These are phyloP conservation scores for Neurospora intermedia DNA, from an alignment of 495 filamentous ascomycete species.

Conservation along the genomic window DNA sequence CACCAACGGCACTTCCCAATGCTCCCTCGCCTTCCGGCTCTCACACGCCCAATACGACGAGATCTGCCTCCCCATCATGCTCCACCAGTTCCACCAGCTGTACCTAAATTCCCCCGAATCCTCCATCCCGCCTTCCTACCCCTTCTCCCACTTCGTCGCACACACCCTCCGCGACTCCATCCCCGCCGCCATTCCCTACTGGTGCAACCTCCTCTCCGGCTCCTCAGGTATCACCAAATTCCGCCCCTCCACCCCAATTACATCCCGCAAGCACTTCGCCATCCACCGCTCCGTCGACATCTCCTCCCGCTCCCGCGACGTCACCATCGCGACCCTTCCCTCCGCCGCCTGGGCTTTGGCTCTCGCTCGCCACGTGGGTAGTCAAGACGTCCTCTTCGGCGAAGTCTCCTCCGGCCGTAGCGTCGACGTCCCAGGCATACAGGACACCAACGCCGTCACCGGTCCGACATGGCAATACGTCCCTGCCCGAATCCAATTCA, in stretches of 20 bases:
- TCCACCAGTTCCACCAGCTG: slow-evolving; percentile 32
- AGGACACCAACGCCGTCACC: slow-evolving; percentile 34
- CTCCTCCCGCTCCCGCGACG: slow-evolving; percentile 30
- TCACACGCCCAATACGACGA: slow-evolving; percentile 72
- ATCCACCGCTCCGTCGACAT: slow-evolving; percentile 34
- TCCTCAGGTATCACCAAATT: slow-evolving; percentile 39
- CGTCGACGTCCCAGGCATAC: slow-evolving; percentile 34
- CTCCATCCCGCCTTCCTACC: slow-evolving; percentile 29
- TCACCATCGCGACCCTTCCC: slow-evolving; percentile 47
- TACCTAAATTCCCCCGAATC: slow-evolving; percentile 16
- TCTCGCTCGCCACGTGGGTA: slow-evolving; percentile 39
- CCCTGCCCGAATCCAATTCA: slow-evolving; percentile 26
- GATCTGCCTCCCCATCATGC: slow-evolving; percentile 52
- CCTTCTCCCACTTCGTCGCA: slow-evolving; percentile 50
- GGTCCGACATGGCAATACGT: slow-evolving; percentile 37
- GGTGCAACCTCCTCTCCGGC: slow-evolving; percentile 42
- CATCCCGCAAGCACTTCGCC: slow-evolving; percentile 21
- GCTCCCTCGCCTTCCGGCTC: slow-evolving; percentile 54
- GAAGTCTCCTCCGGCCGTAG: slow-evolving; percentile 50
- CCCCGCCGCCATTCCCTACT: slow-evolving; percentile 39
- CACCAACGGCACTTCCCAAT: slow-evolving; percentile 30
- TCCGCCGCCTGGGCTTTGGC: slow-evolving; percentile 53
- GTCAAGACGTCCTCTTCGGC: slow-evolving; percentile 49
- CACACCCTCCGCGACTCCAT: slow-evolving; percentile 27
- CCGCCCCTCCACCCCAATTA: slow-evolving; percentile 17